These are phyloP conservation scores for carrot (Daucus carota) DNA, from an alignment of 129 eudicot species.

Conservation along the genomic window DH1_v3.0 NC_030386.2:24301001-24301500, in stretches of 20 bases:
- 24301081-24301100: neutral
- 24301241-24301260: slow-evolving; percentile 68
- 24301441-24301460: neutral
- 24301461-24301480: neutral
- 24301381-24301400: neutral
- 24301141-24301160: slow-evolving; percentile 65
- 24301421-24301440: neutral
- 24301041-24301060: neutral
- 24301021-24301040: neutral
- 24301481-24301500: neutral
- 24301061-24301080: neutral
- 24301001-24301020: neutral
- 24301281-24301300: slow-evolving; percentile 81
- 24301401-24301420: neutral
- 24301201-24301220: slow-evolving; percentile 47
- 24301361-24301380: neutral
- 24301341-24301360: slow-evolving; percentile 45
- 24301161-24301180: slow-evolving; percentile 35
- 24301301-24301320: slow-evolving; percentile 40
- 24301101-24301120: neutral
- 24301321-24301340: slow-evolving; percentile 64
- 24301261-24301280: slow-evolving; percentile 82
- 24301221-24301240: slow-evolving; percentile 59
- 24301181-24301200: slow-evolving; percentile 53
- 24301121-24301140: slow-evolving; percentile 60